These are phyloP conservation scores for Xylariaceae sp. DNA, from an alignment of 2,329 filamentous ascomycete genomes.

Conservation along the genomic window DNA sequence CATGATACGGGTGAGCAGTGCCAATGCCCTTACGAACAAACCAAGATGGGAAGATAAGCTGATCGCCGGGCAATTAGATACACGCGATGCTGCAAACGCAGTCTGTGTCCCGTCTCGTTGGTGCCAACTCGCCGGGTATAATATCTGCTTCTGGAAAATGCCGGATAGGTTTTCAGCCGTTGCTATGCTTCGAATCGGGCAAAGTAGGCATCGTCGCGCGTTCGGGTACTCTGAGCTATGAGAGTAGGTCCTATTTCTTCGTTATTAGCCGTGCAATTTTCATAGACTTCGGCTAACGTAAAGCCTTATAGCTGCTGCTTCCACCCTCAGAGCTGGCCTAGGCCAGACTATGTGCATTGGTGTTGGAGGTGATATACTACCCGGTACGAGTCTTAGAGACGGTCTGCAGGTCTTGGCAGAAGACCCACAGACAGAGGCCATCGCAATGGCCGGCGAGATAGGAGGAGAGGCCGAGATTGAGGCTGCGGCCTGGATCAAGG, in stretches of 20 bases:
- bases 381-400: constrained; percentile 69
- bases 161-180: constrained; percentile 57
- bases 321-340: constrained; percentile 61
- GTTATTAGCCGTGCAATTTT: not conserved
- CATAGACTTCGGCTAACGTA: constrained; percentile 3
- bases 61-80: constrained; percentile 42
- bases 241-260: constrained; percentile 34
- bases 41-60: constrained; percentile 8
- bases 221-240: constrained; percentile 69
- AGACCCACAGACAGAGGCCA: constrained; percentile 63
- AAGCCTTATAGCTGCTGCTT: constrained; percentile 52
- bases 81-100: constrained; percentile 64
- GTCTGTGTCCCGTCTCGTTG: constrained; percentile 62
- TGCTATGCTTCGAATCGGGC: constrained; percentile 65
- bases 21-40: not conserved
- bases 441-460: constrained; percentile 67
- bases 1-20: constrained; percentile 53
- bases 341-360: constrained; percentile 69
- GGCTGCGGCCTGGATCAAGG: constrained; percentile 66
- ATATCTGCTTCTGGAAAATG: constrained; percentile 66
- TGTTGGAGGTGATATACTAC: constrained; percentile 66
- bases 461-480: constrained; percentile 65
- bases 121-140: constrained; percentile 68
- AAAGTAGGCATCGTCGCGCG: constrained; percentile 66
- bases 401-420: constrained; percentile 60